Base-by-base conservation (phyloP, 1,139 yeast genomes). In the Arxiozyma slooffiae region DNA sequence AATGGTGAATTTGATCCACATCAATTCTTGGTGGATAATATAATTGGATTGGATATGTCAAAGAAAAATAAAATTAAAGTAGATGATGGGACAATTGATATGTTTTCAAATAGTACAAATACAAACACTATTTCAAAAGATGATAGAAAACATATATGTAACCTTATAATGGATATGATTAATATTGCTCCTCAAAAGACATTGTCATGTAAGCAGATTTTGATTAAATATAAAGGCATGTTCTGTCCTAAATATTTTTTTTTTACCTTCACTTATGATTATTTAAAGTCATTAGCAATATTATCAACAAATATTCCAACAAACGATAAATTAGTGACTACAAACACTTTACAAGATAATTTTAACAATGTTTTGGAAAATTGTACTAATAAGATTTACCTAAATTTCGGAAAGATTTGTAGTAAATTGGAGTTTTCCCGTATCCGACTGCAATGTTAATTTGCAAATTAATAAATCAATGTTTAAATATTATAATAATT, bases 231-330 rank as follows among this genome's bases (percentile, higher is more conserved):
- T 57, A 70, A 73, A 44, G 77, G 71, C 1, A 61, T 57, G 0
- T 70, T 82, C 20, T 92, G 87, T 60, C 97, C 97, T 0, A 76
- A 71, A 4, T 78, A 76, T 57, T 90, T 90, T 59, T n/a, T n/a
- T n/a, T 82, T 83, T 66, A 73, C 74, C 4, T 87, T 84, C 63
- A 66, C 86, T 44, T 85, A 85, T 63, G 81, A 80, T 16, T 87
- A 84, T 60, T 73, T 87, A 64, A 74, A 75, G 50, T 67, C 71
- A 18, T 60, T 81, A 22, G 59, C 63, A 6, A 52, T 57, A 2
- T 49, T 62, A 22, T 56, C 57, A 4, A 62, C 66, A 16, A 71
- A 67, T 49, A 62, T 60, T 48, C 59, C 67, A 36, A 54, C 51
- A 9, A 47, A 55, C n/a, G 62, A 57, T 2, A 55, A 52, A 11